phyloP scores from a whole-genome alignment of 208 protist species.

The Crithidia mellificae region DNA sequence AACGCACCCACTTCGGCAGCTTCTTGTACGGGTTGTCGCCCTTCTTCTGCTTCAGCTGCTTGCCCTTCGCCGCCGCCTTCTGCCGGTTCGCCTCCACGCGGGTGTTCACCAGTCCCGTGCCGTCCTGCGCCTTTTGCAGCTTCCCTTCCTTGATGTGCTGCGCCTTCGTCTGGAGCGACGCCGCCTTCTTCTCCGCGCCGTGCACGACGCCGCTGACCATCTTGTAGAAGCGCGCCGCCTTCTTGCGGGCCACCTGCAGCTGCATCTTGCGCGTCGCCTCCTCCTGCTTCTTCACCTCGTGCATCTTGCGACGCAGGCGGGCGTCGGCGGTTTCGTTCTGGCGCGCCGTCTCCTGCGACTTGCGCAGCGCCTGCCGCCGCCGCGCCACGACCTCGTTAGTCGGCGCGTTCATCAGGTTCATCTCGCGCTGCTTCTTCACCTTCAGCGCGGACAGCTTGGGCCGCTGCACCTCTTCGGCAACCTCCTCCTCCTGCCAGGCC shows the following conservation, averaged over 20 bases:
- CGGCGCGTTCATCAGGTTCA: conserved; percentile 89
- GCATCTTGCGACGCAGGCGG: conserved; percentile 69
- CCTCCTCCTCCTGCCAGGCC: conserved; percentile 79
- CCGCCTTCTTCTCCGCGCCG: conserved; percentile 56
- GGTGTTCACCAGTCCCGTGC: conserved; percentile 65
- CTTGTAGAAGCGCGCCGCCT: conserved; percentile 89
- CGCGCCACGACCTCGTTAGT: conserved; percentile 81
- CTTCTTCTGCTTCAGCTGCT: conserved; percentile 64
- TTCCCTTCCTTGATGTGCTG: conserved; percentile 76
- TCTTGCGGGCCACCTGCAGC: conserved; percentile 89
- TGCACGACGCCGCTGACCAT: conserved; percentile 86
- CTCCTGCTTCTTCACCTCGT: conserved; percentile 75
- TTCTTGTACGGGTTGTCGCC: conserved; percentile 83
- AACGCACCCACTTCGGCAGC: conserved; percentile 88
- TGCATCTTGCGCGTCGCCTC: conserved; percentile 84
- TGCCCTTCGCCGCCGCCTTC: conserved; percentile 51
- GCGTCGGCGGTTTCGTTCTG: conserved; percentile 51
- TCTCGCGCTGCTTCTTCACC: conserved; percentile 86
- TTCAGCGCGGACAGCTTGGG: conserved; percentile 83
- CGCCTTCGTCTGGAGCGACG: conserved; percentile 70
- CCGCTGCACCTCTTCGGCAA: conserved; percentile 77
- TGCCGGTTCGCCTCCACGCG: conserved; percentile 50
- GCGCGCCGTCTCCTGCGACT: conserved; percentile 41
- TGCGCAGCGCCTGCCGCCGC: conserved; percentile 60
- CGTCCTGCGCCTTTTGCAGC: conserved; percentile 51